Evolutionary conservation across 2,329 filamentous ascomycete genomes (phyloP).

Genomic region (Exophiala bonariae): DNA sequence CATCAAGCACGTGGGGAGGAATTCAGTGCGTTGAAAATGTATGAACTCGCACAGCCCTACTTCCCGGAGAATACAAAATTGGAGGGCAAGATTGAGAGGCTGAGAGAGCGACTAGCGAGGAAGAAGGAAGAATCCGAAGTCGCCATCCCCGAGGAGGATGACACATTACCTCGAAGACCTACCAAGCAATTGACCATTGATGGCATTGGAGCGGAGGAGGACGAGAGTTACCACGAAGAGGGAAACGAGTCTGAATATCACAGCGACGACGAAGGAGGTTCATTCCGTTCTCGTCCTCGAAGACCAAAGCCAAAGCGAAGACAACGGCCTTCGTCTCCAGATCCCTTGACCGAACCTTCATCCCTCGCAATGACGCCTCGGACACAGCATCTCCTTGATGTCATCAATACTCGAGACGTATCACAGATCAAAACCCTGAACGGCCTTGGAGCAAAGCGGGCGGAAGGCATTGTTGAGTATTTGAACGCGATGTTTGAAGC

Average conservation of each 20-base stretch:
- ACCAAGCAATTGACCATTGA: neutral
- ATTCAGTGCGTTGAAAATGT: slow-evolving; percentile 76
- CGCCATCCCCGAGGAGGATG: slow-evolving; percentile 14
- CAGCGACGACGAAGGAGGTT: slow-evolving; percentile 35
- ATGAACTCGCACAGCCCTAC: slow-evolving; percentile 77
- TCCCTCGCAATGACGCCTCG: slow-evolving; percentile 39
- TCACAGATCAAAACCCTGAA: slow-evolving; percentile 47
- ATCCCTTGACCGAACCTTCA: slow-evolving; percentile 20
- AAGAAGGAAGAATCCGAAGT: slow-evolving; percentile 36
- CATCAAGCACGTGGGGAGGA: slow-evolving; percentile 83
- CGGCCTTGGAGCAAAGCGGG: slow-evolving; percentile 49
- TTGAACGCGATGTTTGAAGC: slow-evolving; percentile 44
- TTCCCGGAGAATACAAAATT: slow-evolving; percentile 84
- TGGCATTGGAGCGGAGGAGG: neutral
- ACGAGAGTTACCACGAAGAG: slow-evolving; percentile 30
- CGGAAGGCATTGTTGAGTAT: slow-evolving; percentile 49
- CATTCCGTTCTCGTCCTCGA: slow-evolving; percentile 27
- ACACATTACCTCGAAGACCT: neutral
- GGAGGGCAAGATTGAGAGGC: slow-evolving; percentile 53
- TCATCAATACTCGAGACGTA: slow-evolving; percentile 48
- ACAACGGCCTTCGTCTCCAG: slow-evolving; percentile 23
- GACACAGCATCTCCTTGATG: slow-evolving; percentile 43
- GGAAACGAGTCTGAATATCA: slow-evolving; percentile 37
- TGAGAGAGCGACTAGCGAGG: slow-evolving; percentile 52
- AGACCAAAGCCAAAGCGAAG: slow-evolving; percentile 30